Base-by-base conservation (phyloP, 2,329 filamentous ascomycete genomes). In the Monosporascus sp. region DNA sequence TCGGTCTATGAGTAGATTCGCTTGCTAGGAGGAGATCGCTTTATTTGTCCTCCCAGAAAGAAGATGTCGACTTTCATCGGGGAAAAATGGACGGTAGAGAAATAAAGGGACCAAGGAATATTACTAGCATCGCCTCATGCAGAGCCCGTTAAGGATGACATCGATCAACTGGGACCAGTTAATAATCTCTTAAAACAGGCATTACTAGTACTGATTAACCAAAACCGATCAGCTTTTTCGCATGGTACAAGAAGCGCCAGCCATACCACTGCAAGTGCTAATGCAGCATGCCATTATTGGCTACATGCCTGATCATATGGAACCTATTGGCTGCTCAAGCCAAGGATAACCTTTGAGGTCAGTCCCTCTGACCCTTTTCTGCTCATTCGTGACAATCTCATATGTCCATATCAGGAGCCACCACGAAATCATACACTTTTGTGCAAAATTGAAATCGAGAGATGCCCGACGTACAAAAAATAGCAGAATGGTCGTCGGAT, bases 281-380 rank as follows among this genome's bases (percentile, higher is more conserved):
- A 46, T 46, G 43, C 43, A 46, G 43, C 43, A 46, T 46, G 25
- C 24, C 43, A 46, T 46, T n/a, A 46, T 46, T 46, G 43, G 43
- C 43, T 27, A 25, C 15, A 15, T 24, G 22, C 3, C 11, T 46
- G 43, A 46, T 46, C 43, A 46, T 46, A 7, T 15, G 43, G 24
- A 17, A 46, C 22, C 43, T 27, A 46, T 46, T 46, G 43, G 43
- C 24, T 46, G 24, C 18, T 18, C 38, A 41, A 11, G 38, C 3
- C 17, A 41, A 20, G 18, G 38, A 11, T 17, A 8, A 11, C 11
- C 31, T 35, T 5, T 35, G 31, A 35, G 31, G 9, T 5, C 20
- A 9, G 20, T 24, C 41, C 43, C 43, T 31, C 43, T 45, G 43
- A 46, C 43, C 43, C 43, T 46, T 15, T 31, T n/a, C 17, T 22